Evolutionary conservation across 139 green algal genomes (phyloP).

Genomic region (Mychonastes homosphaera): DNA sequence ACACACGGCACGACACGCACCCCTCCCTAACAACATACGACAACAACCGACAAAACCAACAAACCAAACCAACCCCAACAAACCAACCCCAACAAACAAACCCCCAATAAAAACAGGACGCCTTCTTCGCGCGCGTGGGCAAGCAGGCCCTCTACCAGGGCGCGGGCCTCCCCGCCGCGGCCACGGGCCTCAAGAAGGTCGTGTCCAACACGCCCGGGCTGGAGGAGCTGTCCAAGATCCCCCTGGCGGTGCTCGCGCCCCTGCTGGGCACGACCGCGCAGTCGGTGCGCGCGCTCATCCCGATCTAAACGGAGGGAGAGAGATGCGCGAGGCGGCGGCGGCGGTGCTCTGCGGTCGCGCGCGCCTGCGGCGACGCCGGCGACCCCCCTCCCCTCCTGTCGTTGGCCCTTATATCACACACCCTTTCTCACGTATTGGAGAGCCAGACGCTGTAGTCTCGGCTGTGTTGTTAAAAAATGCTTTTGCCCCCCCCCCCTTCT

Average conservation of each 20-base stretch:
- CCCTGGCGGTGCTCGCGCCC: conserved; percentile 16
- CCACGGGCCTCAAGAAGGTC: conserved; percentile 13
- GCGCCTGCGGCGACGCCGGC: too few relatives aligned
- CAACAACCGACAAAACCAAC: too few relatives aligned
- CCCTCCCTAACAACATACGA: too few relatives aligned
- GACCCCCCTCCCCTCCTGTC: too few relatives aligned
- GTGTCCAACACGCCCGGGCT: conserved; percentile 2
- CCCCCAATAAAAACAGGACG: too few relatives aligned
- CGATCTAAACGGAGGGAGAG: conserved; percentile 2
- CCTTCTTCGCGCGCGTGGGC: conserved; percentile 21
- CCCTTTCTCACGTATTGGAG: too few relatives aligned
- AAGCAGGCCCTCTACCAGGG: conserved; percentile 17
- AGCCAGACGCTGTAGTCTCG: too few relatives aligned
- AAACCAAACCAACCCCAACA: too few relatives aligned
- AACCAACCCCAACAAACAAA: too few relatives aligned
- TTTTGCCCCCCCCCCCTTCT: too few relatives aligned
- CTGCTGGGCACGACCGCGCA: conserved; percentile 6
- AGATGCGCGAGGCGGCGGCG: not conserved
- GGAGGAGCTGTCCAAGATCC: conserved; percentile 9
- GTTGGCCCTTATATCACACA: too few relatives aligned
- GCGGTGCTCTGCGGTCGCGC: not conserved
- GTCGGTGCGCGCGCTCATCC: conserved; percentile 12
- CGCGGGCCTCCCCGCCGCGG: conserved; percentile 11
- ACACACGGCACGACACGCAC: conserved; percentile 10
- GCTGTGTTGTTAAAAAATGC: too few relatives aligned